phyloP scores from a whole-genome alignment of 139 green algal genomes.

The Coelastrella sp. region DNA sequence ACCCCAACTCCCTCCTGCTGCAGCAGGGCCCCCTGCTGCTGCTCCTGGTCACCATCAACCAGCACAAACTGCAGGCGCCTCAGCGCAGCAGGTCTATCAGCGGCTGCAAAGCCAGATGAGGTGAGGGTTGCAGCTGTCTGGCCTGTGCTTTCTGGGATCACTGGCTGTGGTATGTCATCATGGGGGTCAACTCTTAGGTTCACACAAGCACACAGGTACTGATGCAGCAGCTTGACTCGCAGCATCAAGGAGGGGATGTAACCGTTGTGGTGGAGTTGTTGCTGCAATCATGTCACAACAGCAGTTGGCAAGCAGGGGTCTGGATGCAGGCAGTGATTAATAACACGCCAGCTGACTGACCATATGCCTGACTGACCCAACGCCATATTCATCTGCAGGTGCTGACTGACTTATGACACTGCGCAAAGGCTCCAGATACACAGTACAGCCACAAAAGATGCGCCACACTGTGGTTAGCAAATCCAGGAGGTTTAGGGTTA shows the following conservation, averaged over 20 bases:
- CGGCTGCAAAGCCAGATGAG: not conserved
- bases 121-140: not conserved
- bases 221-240: constrained; percentile 61
- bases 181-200: not conserved
- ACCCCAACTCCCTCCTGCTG: not conserved
- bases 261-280: constrained; percentile 53
- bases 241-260: constrained; percentile 59
- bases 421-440: not conserved
- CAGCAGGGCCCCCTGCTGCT: constrained; percentile 11
- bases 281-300: not conserved
- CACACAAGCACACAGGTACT: constrained; percentile 50
- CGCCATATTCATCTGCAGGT: not conserved
- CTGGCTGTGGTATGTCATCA: not conserved
- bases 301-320: not conserved
- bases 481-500: not conserved
- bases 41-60: not conserved
- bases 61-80: constrained; percentile 22
- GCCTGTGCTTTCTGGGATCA: not conserved
- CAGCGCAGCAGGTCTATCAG: not conserved
- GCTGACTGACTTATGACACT: not conserved
- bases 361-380: too few relatives aligned
- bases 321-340: not conserved
- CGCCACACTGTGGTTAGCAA: not conserved
- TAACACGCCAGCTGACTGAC: too few relatives aligned
- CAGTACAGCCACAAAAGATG: not conserved